Evolutionary conservation across 2,329 filamentous ascomycete species (phyloP).

Genomic region (Lojkania enalia): DNA sequence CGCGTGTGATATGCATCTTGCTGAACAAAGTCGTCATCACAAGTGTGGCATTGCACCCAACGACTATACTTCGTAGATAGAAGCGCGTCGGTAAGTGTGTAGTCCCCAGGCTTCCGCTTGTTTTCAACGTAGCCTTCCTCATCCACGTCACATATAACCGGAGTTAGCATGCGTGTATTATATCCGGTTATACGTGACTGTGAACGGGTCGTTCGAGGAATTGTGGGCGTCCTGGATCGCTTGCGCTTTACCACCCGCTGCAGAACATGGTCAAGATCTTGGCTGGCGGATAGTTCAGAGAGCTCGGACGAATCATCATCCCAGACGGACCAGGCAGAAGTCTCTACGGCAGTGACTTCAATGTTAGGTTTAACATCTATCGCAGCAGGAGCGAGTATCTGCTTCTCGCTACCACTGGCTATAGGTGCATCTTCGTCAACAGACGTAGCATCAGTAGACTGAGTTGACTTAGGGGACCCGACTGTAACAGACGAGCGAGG

Average conservation of each 20-base stretch:
- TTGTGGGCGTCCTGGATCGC: constrained; percentile 21
- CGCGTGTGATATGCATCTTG: constrained; percentile 84
- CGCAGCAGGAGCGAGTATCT: constrained; percentile 15
- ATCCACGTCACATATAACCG: constrained; percentile 12
- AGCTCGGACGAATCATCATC: constrained; percentile 42
- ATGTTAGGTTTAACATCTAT: constrained; percentile 17
- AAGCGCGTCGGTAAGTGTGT: constrained; percentile 76
- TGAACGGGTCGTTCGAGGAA: constrained; percentile 40
- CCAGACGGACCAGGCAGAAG: constrained; percentile 22
- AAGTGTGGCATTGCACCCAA: constrained; percentile 90
- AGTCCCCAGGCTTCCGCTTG: constrained; percentile 55
- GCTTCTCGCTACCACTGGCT: constrained; percentile 6
- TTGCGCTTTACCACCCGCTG: constrained; percentile 44
- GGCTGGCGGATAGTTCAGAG: constrained; percentile 44
- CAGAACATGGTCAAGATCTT: constrained; percentile 44
- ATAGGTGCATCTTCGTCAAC: constrained; percentile 35
- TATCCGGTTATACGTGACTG: constrained; percentile 24
- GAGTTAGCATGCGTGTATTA: neutral
- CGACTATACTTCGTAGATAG: constrained; percentile 74
- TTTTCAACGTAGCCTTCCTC: constrained; percentile 34
- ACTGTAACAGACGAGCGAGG: constrained; percentile 31
- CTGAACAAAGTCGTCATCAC: constrained; percentile 81
- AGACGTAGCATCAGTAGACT: constrained; percentile 45
- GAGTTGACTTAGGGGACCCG: constrained; percentile 39
- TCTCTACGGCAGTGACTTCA: constrained; percentile 37